Evolutionary conservation across 2,329 filamentous ascomycete genomes (phyloP).

Genomic region (Penicillium occitanis): DNA sequence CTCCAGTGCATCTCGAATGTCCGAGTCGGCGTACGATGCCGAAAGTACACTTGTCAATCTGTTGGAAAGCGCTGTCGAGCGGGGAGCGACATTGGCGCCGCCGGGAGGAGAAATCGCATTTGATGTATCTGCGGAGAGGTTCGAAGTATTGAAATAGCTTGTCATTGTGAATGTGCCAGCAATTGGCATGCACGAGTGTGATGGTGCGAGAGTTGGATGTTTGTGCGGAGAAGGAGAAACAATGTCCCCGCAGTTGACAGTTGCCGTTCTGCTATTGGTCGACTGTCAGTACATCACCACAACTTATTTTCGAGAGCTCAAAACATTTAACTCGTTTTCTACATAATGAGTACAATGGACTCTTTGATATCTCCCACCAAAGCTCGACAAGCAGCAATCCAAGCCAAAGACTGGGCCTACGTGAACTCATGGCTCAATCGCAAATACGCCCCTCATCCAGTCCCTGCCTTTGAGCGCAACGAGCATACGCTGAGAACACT

Average conservation of each 20-base stretch:
- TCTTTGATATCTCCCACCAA: constrained; percentile 61
- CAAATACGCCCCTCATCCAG: constrained; percentile 63
- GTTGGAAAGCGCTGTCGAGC: constrained; percentile 68
- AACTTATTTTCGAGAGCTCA: background rate
- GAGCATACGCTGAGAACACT: constrained; percentile 75
- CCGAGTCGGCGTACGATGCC: constrained; percentile 85
- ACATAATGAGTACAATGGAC: constrained; percentile 27
- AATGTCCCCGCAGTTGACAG: constrained; percentile 14
- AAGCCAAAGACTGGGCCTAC: constrained; percentile 87
- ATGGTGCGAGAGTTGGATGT: background rate
- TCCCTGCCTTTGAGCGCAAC: constrained; percentile 82
- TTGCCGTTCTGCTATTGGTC: background rate
- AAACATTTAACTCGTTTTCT: background rate
- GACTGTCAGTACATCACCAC: background rate
- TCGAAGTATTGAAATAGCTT: constrained; percentile 34
- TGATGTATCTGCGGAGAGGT: constrained; percentile 27
- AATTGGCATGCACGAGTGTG: background rate
- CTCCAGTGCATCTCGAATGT: constrained; percentile 80
- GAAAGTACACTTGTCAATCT: constrained; percentile 85
- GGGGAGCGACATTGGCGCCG: constrained; percentile 31
- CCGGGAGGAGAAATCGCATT: constrained; percentile 28
- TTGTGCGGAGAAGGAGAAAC: constrained; percentile 24
- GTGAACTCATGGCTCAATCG: constrained; percentile 78
- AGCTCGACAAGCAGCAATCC: constrained; percentile 72
- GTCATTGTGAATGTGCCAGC: constrained; percentile 30